phyloP scores from a whole-genome alignment of 371 early-diverging fungal genomes.

The Cokeromyces recurvatus region DNA sequence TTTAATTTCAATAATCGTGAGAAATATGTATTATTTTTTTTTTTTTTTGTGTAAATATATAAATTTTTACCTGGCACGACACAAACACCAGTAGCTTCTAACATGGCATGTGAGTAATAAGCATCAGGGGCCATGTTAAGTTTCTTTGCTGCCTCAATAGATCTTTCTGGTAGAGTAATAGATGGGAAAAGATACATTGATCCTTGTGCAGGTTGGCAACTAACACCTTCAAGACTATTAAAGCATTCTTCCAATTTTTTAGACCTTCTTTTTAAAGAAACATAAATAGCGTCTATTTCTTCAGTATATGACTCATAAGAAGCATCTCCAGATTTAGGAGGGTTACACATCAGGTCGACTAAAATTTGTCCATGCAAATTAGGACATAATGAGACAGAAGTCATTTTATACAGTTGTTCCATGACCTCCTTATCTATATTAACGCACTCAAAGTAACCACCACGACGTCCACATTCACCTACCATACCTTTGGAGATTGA shows the following conservation, averaged over 20 bases:
- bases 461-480: slow-evolving; percentile 97
- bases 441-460: slow-evolving; percentile 95
- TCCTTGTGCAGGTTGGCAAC: slow-evolving; percentile 86
- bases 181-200: slow-evolving; percentile 96
- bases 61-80: slow-evolving; percentile 56
- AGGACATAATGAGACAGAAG: slow-evolving; percentile 90
- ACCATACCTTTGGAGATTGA: slow-evolving; percentile 97
- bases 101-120: slow-evolving; percentile 80
- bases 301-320: slow-evolving; percentile 72
- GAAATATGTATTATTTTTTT: no score
- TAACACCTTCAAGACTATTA: slow-evolving; percentile 81
- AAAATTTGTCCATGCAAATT: slow-evolving; percentile 83
- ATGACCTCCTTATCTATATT: slow-evolving; percentile 71
- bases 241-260: slow-evolving; percentile 70
- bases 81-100: slow-evolving; percentile 85
- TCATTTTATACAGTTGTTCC: slow-evolving; percentile 89
- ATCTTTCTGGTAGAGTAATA: slow-evolving; percentile 70
- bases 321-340: slow-evolving; percentile 76
- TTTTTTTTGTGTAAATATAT: no score
- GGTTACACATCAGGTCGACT: slow-evolving; percentile 92
- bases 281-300: slow-evolving; percentile 76
- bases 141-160: slow-evolving; percentile 64
- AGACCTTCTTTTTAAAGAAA: slow-evolving; percentile 81
- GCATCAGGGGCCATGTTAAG: slow-evolving; percentile 73
- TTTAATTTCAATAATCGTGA: no score